A percentile compares a stretch with the other conserved stretches of the same genome.
Conservation (phyloP, 257 asterid species). For the Solanum sparsipilum region DNA sequence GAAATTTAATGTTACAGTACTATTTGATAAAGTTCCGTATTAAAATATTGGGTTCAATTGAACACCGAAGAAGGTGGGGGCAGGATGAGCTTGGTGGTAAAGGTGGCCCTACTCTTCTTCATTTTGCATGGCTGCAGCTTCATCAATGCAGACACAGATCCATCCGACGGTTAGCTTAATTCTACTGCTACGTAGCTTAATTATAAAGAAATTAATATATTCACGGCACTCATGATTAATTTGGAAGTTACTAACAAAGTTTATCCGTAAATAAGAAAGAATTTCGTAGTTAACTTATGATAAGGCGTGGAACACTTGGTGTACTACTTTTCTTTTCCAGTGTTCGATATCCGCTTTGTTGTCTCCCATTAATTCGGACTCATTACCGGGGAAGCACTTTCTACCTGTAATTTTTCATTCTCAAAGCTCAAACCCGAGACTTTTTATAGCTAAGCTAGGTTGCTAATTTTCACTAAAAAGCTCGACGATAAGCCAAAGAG, state of each 20-base stretch:
- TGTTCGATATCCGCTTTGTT: too few relatives aligned
- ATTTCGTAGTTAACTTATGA: too few relatives aligned
- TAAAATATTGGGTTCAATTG: not conserved
- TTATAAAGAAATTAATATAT: too few relatives aligned
- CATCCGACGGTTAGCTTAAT: slow-evolving; percentile 22
- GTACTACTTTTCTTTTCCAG: too few relatives aligned
- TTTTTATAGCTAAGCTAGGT: not conserved
- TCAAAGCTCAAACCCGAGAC: not conserved
- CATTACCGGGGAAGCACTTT: not conserved
- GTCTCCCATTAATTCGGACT: too few relatives aligned
- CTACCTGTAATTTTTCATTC: not conserved
- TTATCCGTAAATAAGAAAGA: too few relatives aligned
- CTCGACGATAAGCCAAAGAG: not conserved
- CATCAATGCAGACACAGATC: slow-evolving; percentile 30
- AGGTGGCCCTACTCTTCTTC: slow-evolving; percentile 19
- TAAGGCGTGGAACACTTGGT: too few relatives aligned
- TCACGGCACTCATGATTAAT: too few relatives aligned
- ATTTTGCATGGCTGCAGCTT: slow-evolving; percentile 9
- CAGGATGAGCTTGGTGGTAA: slow-evolving; percentile 28
- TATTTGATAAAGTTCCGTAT: not conserved
- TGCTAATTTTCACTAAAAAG: not conserved
- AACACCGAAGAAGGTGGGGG: not conserved
- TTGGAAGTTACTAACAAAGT: too few relatives aligned
- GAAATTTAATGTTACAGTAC: not conserved
- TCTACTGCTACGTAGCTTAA: not conserved